Evolutionary conservation across 306 rosid species (phyloP).

Genomic region (Cicer chorassanicum): DNA sequence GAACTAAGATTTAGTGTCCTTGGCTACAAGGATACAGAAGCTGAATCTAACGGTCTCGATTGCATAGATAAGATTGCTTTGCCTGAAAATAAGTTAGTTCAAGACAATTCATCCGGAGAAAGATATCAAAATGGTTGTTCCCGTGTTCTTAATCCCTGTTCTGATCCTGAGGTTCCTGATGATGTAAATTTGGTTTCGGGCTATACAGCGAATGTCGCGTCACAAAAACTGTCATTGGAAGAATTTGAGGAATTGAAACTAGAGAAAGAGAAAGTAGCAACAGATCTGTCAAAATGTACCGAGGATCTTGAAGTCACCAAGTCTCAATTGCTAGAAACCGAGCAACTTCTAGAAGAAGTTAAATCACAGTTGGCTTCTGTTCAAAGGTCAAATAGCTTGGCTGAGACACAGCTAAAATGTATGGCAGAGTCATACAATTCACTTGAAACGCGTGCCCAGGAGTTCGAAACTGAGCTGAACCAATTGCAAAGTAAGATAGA

Average conservation of each 20-base stretch:
- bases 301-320: constrained; percentile 78
- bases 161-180: constrained; percentile 86
- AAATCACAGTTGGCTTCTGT: constrained; percentile 80
- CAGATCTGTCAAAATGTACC: constrained; percentile 65
- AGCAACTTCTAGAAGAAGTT: constrained; percentile 83
- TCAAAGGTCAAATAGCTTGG: constrained; percentile 77
- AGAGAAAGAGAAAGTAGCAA: constrained; percentile 66
- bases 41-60: constrained; percentile 79
- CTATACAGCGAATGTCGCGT: constrained; percentile 50
- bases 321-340: constrained; percentile 80
- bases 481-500: constrained; percentile 64
- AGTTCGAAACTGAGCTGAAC: constrained; percentile 73
- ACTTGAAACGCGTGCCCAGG: constrained; percentile 80
- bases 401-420: constrained; percentile 96
- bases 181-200: constrained; percentile 73
- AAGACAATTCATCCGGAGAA: constrained; percentile 62
- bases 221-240: constrained; percentile 58
- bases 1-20: constrained; percentile 75
- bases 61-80: constrained; percentile 96
- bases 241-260: constrained; percentile 74
- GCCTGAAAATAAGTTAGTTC: constrained; percentile 77
- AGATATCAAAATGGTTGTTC: constrained; percentile 69
- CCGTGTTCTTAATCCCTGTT: constrained; percentile 56
- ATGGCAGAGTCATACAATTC: constrained; percentile 97
- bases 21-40: constrained; percentile 70